These are phyloP conservation scores for Tolypocladium tropicale DNA, from an alignment of 2,329 filamentous ascomycete genomes.

Conservation along the genomic window DNA sequence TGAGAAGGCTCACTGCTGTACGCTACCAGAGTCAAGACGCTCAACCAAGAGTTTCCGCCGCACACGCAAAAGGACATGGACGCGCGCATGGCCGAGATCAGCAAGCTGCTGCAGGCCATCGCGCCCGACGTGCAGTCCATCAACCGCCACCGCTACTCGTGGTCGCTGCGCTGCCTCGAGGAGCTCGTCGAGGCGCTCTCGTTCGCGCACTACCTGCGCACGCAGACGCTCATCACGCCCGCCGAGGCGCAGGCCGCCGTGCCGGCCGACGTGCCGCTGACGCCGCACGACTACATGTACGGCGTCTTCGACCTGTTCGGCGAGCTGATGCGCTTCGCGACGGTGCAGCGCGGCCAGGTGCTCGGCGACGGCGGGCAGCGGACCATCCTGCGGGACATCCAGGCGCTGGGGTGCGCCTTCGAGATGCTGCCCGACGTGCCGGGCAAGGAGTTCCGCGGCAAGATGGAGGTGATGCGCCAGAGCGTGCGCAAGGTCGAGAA, in stretches of 20 bases:
- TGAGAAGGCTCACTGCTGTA: background rate
- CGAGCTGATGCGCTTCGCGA: slow-evolving; percentile 94
- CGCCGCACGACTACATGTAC: slow-evolving; percentile 76
- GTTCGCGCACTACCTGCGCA: slow-evolving; percentile 78
- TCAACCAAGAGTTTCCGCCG: slow-evolving; percentile 52
- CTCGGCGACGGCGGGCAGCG: slow-evolving; percentile 30
- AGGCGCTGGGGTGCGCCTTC: slow-evolving; percentile 64
- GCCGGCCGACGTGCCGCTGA: slow-evolving; percentile 49
- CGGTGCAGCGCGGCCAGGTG: slow-evolving; percentile 58
- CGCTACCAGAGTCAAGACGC: slow-evolving; percentile 47
- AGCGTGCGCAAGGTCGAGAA: slow-evolving; percentile 93
- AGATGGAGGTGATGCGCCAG: slow-evolving; percentile 75
- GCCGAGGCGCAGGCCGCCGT: slow-evolving; percentile 45
- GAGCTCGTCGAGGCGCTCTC: slow-evolving; percentile 89
- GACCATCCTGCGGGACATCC: slow-evolving; percentile 70
- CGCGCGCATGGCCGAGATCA: slow-evolving; percentile 60
- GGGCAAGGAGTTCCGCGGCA: slow-evolving; percentile 55
- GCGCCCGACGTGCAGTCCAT: slow-evolving; percentile 64
- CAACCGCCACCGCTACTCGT: slow-evolving; percentile 73
- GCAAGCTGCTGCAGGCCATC: slow-evolving; percentile 55
- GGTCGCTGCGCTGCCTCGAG: slow-evolving; percentile 76
- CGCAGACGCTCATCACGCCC: slow-evolving; percentile 62
- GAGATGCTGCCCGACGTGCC: slow-evolving; percentile 58
- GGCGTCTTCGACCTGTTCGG: slow-evolving; percentile 91
- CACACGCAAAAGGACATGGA: slow-evolving; percentile 62